Evolutionary conservation across 2,329 filamentous ascomycete species (phyloP).

Genomic region (Xylariaceae sp.): DNA sequence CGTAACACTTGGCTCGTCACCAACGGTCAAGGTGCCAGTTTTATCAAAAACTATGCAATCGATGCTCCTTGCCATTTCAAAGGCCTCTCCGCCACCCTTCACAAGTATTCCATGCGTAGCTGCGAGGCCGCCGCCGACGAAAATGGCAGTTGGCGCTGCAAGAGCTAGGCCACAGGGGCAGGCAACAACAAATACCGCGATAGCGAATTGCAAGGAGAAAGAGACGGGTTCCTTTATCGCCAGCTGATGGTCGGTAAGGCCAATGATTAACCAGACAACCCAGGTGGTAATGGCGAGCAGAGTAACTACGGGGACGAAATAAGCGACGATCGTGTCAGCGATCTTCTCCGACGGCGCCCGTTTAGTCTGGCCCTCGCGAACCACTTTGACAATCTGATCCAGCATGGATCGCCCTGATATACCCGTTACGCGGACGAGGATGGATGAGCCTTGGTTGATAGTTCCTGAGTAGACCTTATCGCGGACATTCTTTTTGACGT

Average conservation of each 20-base stretch:
- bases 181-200: constrained; percentile 80
- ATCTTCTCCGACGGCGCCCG: constrained; percentile 70
- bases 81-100: constrained; percentile 79
- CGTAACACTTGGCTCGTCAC: constrained; percentile 66
- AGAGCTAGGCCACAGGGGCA: constrained; percentile 80
- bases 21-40: constrained; percentile 73
- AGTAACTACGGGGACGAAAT: constrained; percentile 70
- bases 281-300: constrained; percentile 65
- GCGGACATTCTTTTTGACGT: constrained; percentile 56
- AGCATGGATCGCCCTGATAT: constrained; percentile 67
- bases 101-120: constrained; percentile 75
- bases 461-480: constrained; percentile 68
- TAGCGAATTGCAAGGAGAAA: constrained; percentile 76
- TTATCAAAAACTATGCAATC: constrained; percentile 84
- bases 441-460: constrained; percentile 61
- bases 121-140: constrained; percentile 74
- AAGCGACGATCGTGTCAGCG: constrained; percentile 65
- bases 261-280: constrained; percentile 64
- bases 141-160: constrained; percentile 80
- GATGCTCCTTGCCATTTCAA: constrained; percentile 74
- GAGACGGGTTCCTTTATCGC: constrained; percentile 18
- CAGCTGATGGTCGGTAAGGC: constrained; percentile 53
- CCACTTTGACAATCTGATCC: constrained; percentile 71
- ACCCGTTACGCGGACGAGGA: constrained; percentile 59
- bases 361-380: constrained; percentile 70